Evolutionary conservation across 2,329 filamentous ascomycete genomes (phyloP).

Genomic region (Claviceps capensis): DNA sequence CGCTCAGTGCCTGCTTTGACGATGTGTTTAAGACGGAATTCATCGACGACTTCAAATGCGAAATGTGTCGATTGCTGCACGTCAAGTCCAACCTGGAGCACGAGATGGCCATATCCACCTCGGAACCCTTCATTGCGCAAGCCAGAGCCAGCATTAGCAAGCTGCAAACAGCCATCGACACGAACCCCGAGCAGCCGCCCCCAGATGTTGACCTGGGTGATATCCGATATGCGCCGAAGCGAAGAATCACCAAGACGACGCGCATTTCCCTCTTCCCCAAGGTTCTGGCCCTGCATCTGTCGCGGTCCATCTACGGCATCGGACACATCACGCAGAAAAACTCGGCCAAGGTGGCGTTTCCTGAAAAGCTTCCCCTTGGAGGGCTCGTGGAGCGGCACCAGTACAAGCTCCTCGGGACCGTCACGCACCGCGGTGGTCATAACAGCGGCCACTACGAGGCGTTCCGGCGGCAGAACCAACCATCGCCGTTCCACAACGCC

Average conservation of each 20-base stretch:
- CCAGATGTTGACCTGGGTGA: slow-evolving; percentile 64
- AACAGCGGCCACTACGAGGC: slow-evolving; percentile 96
- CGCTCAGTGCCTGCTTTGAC: slow-evolving; percentile 80
- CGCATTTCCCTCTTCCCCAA: slow-evolving; percentile 80
- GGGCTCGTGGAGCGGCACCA: slow-evolving; percentile 62
- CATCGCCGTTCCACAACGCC: slow-evolving; percentile 69
- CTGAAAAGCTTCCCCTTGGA: slow-evolving; percentile 72
- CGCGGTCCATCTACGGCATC: slow-evolving; percentile 78
- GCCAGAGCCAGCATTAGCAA: slow-evolving; percentile 47
- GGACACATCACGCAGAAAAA: slow-evolving; percentile 77
- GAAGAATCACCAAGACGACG: slow-evolving; percentile 76
- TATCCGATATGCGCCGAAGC: slow-evolving; percentile 58
- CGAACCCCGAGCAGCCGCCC: slow-evolving; percentile 66
- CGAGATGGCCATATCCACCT: slow-evolving; percentile 41
- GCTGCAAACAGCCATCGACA: slow-evolving; percentile 57
- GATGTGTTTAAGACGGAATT: slow-evolving; percentile 88
- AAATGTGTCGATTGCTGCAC: slow-evolving; percentile 77
- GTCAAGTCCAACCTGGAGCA: slow-evolving; percentile 51
- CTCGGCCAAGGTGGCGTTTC: slow-evolving; percentile 83
- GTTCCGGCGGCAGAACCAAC: slow-evolving; percentile 73
- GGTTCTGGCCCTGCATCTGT: slow-evolving; percentile 82
- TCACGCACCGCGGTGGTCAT: slow-evolving; percentile 91
- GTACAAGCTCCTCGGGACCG: slow-evolving; percentile 75
- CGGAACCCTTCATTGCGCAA: slow-evolving; percentile 34
- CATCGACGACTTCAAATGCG: slow-evolving; percentile 95